A percentile compares a stretch with the other conserved stretches of the same genome.
Evolutionary conservation across 257 asterid species (phyloP).

Genomic region (Misopates orontium): DNA sequence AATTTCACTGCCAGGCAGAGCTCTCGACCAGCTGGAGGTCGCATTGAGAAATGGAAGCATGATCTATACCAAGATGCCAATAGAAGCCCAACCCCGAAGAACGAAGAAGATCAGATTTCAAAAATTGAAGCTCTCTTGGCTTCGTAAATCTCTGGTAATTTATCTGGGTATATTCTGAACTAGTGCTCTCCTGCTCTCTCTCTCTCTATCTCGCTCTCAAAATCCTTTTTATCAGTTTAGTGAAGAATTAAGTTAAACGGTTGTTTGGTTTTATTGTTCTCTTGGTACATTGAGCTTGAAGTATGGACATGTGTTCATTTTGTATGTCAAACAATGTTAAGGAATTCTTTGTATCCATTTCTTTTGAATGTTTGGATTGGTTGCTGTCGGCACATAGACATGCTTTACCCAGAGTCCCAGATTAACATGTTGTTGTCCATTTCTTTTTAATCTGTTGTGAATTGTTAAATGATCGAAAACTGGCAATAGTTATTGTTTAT

Average conservation of each 20-base stretch:
- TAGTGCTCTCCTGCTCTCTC: neutral
- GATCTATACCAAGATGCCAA: conserved; percentile 77
- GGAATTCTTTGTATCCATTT: neutral
- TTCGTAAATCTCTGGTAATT: conserved; percentile 32
- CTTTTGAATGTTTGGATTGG: conserved; percentile 10
- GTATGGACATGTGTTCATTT: conserved; percentile 9
- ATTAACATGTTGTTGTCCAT: too few species aligned
- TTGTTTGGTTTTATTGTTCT: neutral
- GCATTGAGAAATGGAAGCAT: conserved; percentile 88
- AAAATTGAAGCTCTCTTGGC: conserved; percentile 81
- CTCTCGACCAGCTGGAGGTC: conserved; percentile 44
- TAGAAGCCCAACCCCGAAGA: conserved; percentile 74
- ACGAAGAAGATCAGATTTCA: conserved; percentile 81
- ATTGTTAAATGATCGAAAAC: too few species aligned
- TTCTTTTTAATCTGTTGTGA: neutral
- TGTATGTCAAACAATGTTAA: conserved; percentile 16
- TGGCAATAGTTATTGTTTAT: neutral
- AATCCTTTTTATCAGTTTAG: neutral
- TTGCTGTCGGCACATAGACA: neutral
- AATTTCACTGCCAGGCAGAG: conserved; percentile 47
- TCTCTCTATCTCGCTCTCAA: neutral
- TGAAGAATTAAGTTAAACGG: neutral
- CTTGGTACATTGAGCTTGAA: neutral
- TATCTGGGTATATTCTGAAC: neutral
- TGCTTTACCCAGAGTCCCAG: too few species aligned